Evolutionary conservation across 192 early-diverging fungal species (phyloP).

Genomic region (Dimargaris cristalligena): DNA sequence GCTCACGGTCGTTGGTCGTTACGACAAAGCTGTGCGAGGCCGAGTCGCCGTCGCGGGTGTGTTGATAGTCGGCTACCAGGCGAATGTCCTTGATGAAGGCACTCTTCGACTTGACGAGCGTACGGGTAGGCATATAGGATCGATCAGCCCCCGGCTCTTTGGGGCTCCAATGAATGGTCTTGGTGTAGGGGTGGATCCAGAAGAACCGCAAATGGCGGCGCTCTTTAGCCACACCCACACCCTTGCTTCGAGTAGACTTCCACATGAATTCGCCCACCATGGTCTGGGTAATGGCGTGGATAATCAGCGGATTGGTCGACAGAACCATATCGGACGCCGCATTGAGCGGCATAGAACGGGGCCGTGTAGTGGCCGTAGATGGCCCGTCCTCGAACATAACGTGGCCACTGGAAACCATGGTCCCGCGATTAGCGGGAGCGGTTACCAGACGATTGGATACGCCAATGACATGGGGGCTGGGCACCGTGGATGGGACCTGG

Average conservation of each 20-base stretch:
- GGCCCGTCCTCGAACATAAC: constrained; percentile 8
- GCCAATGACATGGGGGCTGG: constrained; percentile 17
- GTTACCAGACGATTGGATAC: constrained; percentile 15
- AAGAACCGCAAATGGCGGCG: constrained; percentile 53
- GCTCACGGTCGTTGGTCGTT: constrained; percentile 45
- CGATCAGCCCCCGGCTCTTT: constrained; percentile 37
- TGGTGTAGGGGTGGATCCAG: constrained; percentile 69
- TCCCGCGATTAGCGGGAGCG: constrained; percentile 14
- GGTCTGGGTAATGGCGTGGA: constrained; percentile 51
- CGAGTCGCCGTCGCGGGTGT: constrained; percentile 13
- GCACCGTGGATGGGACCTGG: constrained; percentile 5
- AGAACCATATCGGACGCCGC: constrained; percentile 8
- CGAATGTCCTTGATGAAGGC: constrained; percentile 43
- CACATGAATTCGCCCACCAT: constrained; percentile 63
- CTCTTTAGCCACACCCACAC: constrained; percentile 33
- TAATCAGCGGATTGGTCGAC: constrained; percentile 40
- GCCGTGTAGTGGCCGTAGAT: too few relatives aligned
- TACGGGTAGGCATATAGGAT: constrained; percentile 11
- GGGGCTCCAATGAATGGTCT: constrained; percentile 57
- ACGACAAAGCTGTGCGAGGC: constrained; percentile 40
- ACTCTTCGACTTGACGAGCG: constrained; percentile 22
- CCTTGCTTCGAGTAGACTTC: constrained; percentile 47
- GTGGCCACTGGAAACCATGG: background rate
- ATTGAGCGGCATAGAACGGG: background rate
- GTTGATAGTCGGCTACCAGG: constrained; percentile 29